Base-by-base conservation (phyloP, 140 eudicot species). In the Cichorium intybus region DNA sequence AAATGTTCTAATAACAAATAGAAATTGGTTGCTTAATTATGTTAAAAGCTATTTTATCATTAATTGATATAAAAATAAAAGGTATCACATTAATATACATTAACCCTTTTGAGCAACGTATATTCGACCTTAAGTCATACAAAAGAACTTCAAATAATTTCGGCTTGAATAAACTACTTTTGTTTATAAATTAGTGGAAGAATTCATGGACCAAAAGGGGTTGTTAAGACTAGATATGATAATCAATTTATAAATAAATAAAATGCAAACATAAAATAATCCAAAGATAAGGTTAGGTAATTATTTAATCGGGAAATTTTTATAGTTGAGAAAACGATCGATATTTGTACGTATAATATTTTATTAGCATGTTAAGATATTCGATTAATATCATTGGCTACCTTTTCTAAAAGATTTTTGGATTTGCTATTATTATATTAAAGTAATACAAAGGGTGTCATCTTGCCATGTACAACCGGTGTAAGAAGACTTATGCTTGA, bases 281-380 rank as follows among this genome's bases (percentile, higher is more conserved):
- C 45, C 50, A 56, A 62, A 56, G 73, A 73, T 64, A 73, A 73
- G 62, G 43, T 56, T 47, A 24, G 46, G 62, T 56, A 48, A 46
- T 47, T 72, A 17, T 56, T 56, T 56, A 35, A 17, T 61, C 34
- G 28, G 21, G 10, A 10, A n/a, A 17, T 1, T 54, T 28, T 62
- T 72, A 20, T 21, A 45, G 56, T 56, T 18, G 37, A 14, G 4
- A 52, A 28, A 55, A 64, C 6, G 15, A 46, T 54, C 27, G 53
- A 15, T 52, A 10, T 16, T 22, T n/a, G 10, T 54, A 35, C 0
- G 1, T 31, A 29, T 21, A 21, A 6, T 33, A 21, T 35, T 51
- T 7, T 66, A 34, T 51, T 35, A 9, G 26, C 41, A 10, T 15
- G 27, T 24, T 9, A 24, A 62, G 48, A n/a, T 26, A 7, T 39